phyloP scores from a whole-genome alignment of 1,284 basidiomycete species.

The Takashimella koratensis region DNA sequence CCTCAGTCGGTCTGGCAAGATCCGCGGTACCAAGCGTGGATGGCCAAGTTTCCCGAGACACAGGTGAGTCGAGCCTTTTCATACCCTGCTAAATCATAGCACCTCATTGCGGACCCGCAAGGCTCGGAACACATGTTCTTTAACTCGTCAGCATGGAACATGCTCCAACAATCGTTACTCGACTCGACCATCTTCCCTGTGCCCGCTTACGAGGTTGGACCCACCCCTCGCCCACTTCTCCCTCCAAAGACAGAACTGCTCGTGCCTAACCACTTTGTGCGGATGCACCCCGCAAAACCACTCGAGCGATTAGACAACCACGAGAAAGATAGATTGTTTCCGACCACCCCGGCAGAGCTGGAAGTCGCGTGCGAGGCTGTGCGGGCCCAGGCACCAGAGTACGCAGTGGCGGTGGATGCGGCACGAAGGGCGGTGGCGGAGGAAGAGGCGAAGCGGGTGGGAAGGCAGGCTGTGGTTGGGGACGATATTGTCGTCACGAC shows the following conservation, averaged over 20 bases:
- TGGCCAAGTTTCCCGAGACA: conserved; percentile 60
- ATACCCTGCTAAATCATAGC: conserved; percentile 51
- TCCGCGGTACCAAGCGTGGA: conserved; percentile 65
- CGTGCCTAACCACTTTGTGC: conserved; percentile 26
- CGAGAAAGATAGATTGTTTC: conserved; percentile 29
- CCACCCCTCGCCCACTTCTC: conserved; percentile 37
- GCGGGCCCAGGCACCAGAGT: conserved; percentile 15
- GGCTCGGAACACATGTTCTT: conserved; percentile 69
- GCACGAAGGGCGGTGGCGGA: conserved; percentile 20
- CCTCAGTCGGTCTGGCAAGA: conserved; percentile 67
- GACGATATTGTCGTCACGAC: conserved; percentile 69
- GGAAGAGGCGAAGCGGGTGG: conserved; percentile 2
- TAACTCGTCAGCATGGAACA: conserved; percentile 67
- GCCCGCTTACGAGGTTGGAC: conserved; percentile 55
- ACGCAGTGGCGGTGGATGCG: conserved; percentile 19
- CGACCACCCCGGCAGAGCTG: conserved; percentile 18
- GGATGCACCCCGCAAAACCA: conserved; percentile 31
- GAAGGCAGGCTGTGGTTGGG: conserved; percentile 49
- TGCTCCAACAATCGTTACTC: conserved; percentile 67
- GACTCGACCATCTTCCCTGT: conserved; percentile 71
- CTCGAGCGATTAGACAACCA: conserved; percentile 12
- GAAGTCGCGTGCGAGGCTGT: conserved; percentile 15
- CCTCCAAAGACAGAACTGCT: conserved; percentile 54
- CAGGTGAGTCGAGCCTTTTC: conserved; percentile 53
- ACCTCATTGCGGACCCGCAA: conserved; percentile 63